Evolutionary conservation across 1,284 basidiomycete species (phyloP).

Genomic region (Agroathelia rolfsii): DNA sequence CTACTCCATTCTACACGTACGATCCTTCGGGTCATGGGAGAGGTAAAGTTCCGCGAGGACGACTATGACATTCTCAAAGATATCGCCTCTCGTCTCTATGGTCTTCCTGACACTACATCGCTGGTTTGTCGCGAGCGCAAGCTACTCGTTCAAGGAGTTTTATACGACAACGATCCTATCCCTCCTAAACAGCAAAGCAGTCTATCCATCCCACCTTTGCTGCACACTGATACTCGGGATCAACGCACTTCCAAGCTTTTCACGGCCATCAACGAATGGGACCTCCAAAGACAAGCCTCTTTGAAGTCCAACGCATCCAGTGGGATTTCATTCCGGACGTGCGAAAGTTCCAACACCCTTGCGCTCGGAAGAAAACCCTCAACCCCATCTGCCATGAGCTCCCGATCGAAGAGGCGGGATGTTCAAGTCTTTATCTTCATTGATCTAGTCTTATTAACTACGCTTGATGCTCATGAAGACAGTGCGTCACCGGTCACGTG

Average conservation of each 20-base stretch:
- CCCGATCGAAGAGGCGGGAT: constrained; percentile 11
- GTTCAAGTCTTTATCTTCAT: constrained; percentile 58
- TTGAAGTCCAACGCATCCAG: constrained; percentile 19
- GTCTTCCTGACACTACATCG: constrained; percentile 37
- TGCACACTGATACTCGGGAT: neutral
- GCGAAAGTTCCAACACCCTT: constrained; percentile 2
- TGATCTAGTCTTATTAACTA: constrained; percentile 53
- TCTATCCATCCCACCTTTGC: neutral
- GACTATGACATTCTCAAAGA: constrained; percentile 66
- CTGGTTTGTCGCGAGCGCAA: constrained; percentile 64
- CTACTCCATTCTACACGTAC: constrained; percentile 59
- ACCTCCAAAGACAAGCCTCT: constrained; percentile 26
- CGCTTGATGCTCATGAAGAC: constrained; percentile 15
- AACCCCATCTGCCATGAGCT: constrained; percentile 6
- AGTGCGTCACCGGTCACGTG: constrained; percentile 23
- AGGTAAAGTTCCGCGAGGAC: constrained; percentile 77
- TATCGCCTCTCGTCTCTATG: constrained; percentile 50
- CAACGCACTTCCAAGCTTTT: constrained; percentile 23
- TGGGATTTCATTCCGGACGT: no score
- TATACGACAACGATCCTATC: constrained; percentile 22
- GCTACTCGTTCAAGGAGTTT: constrained; percentile 58
- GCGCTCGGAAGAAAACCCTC: constrained; percentile 5
- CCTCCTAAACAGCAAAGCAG: neutral
- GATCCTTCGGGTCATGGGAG: constrained; percentile 66
- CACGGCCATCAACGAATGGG: constrained; percentile 33